These are phyloP conservation scores for Lodderomyces beijingensis DNA, from an alignment of 1,139 yeast genomes.

Conservation along the genomic window DNA sequence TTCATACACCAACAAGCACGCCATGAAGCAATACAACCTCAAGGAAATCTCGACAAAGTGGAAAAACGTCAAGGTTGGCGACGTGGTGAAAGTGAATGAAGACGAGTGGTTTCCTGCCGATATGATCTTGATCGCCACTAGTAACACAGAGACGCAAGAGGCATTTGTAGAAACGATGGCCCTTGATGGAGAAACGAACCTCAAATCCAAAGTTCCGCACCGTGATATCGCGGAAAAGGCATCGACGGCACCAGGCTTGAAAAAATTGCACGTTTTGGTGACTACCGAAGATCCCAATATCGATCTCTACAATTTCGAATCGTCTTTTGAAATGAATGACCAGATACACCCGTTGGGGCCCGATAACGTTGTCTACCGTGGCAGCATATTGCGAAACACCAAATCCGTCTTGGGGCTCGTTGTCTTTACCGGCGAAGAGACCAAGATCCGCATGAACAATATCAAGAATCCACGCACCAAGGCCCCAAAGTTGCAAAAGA, in stretches of 20 bases:
- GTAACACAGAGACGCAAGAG: slow-evolving; percentile 60
- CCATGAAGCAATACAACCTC: slow-evolving; percentile 31
- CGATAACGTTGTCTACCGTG: slow-evolving; percentile 82
- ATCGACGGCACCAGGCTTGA: slow-evolving; percentile 49
- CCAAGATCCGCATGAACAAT: slow-evolving; percentile 94
- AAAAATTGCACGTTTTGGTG: slow-evolving; percentile 46
- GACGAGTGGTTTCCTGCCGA: slow-evolving; percentile 97
- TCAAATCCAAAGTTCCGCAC: slow-evolving; percentile 71
- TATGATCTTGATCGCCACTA: slow-evolving; percentile 61
- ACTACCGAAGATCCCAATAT: slow-evolving; percentile 87
- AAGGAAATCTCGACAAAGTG: slow-evolving; percentile 46
- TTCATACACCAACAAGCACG: slow-evolving; percentile 20
- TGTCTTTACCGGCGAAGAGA: slow-evolving; percentile 90
- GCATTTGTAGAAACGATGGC: slow-evolving; percentile 96
- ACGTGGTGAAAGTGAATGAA: slow-evolving; percentile 63
- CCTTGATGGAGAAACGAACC: slow-evolving; percentile 91
- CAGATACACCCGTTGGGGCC: slow-evolving; percentile 60
- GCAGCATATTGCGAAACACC: slow-evolving; percentile 84
- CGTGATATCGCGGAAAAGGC: slow-evolving; percentile 51
- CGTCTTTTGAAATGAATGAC: slow-evolving; percentile 29
- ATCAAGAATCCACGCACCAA: slow-evolving; percentile 84
- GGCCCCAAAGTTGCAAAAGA: slow-evolving; percentile 84
- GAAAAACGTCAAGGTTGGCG: slow-evolving; percentile 83
- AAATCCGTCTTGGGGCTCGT: slow-evolving; percentile 70
- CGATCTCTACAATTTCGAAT: slow-evolving; percentile 91